Base-by-base conservation (phyloP, 1,284 basidiomycete genomes). In the Moniliophthora roreri region DNA sequence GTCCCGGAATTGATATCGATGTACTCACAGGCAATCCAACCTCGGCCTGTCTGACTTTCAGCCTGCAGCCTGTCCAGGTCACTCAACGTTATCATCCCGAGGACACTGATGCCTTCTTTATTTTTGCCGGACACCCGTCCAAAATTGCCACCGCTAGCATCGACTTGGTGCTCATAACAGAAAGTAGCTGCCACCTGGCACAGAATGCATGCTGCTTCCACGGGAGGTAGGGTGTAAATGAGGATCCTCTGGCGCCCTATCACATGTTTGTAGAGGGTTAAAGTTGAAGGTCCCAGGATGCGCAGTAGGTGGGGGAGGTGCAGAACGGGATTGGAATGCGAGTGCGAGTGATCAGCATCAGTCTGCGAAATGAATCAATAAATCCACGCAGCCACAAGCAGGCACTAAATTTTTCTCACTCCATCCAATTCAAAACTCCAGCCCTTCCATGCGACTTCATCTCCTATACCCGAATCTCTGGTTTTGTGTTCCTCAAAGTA, bases 231-330 rank as follows among this genome's bases (percentile, higher is more conserved):
- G 0, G 89, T 89, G 63, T 88, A 89, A 39, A 92, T 84, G 26
- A 92, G 70, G 16, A 92, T 80, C 13, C 89, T 76, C 52, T 76
- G 79, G 5, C 89, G 79, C 0, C 84, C 83, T 4, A 92, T 76
- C 13, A 89, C 78, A 60, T 90, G 82, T 62, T 91, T 91, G 71
- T 89, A 89, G 1, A 91, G 69, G 0, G 87, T 91, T 26, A 91
- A 69, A 1, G 81, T 80, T 1, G 87, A 88, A 0, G 89, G 88
- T 0, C 89, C 89, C 21, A 92, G 74, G 51, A 90, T 84, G 37
- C 84, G 83, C 20, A 91, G 71, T 16, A 89, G 69, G 54, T 87
- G 84, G 0, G 87, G 78, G 15, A 89, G 78, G 57, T 87, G 85
- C 28, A 82, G 65, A 36, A 83, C 78, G 4, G 87, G 86, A 54